These are phyloP conservation scores for Dendrocalamus latiflorus DNA, from an alignment of 202 grass and related monocot species.

Conservation along the genomic window DNA sequence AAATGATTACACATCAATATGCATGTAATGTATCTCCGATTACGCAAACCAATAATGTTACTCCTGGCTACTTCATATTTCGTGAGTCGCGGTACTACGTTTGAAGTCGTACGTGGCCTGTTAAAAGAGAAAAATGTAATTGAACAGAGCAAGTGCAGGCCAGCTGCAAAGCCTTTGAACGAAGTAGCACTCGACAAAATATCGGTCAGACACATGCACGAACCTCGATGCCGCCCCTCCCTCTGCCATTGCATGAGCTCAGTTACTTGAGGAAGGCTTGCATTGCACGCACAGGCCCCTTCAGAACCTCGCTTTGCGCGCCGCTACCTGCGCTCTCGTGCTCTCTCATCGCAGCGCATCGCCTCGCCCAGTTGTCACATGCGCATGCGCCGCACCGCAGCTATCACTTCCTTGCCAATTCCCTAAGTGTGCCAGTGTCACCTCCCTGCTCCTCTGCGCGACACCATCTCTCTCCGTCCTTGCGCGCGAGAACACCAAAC, in stretches of 20 bases:
- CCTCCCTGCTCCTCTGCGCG: no score
- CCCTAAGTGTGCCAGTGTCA: no score
- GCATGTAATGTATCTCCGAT: neutral
- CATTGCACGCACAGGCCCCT: neutral
- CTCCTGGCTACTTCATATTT: neutral
- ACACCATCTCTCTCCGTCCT: no score
- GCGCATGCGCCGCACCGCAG: no score
- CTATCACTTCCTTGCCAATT: no score
- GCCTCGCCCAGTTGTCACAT: no score
- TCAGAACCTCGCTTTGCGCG: neutral
- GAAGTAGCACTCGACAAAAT: slow-evolving; percentile 17
- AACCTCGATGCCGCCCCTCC: neutral
- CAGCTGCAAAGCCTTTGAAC: neutral
- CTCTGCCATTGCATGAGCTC: neutral
- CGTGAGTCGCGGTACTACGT: neutral
- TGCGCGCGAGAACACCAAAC: no score
- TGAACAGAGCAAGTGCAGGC: neutral
- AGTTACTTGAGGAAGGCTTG: slow-evolving; percentile 28
- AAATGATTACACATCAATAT: neutral
- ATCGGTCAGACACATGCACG: slow-evolving; percentile 29
- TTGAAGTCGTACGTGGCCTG: neutral
- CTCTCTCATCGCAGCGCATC: no score
- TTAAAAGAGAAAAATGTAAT: neutral
- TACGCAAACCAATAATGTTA: neutral
- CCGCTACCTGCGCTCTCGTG: no score